These are phyloP conservation scores for Elongisporangium prolatum DNA, from an alignment of 352 stramenopile genomes.

Conservation along the genomic window DNA sequence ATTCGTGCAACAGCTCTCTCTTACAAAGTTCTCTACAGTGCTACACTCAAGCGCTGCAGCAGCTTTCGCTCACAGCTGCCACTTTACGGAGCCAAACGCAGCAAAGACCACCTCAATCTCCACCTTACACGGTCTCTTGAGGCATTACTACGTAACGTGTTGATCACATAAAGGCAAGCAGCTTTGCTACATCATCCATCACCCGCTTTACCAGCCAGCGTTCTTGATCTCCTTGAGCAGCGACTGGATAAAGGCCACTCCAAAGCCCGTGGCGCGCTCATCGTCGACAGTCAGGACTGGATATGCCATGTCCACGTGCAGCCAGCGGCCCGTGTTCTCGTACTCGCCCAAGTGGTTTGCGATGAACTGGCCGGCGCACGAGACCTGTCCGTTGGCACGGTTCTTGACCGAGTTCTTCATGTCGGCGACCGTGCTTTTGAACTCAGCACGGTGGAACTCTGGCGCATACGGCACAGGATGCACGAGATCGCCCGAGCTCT, in stretches of 20 bases:
- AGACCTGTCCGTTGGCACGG: slow-evolving; percentile 88
- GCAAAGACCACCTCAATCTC: neutral
- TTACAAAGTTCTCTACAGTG: slow-evolving; percentile 1
- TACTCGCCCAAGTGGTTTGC: slow-evolving; percentile 89
- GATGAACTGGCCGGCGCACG: slow-evolving; percentile 95
- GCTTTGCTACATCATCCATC: neutral
- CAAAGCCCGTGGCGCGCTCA: slow-evolving; percentile 90
- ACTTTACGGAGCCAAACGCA: neutral
- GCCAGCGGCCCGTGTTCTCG: slow-evolving; percentile 83
- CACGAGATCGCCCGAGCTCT: slow-evolving; percentile 87
- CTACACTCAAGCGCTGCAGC: neutral
- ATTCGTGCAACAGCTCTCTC: neutral
- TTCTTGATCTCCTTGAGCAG: slow-evolving; percentile 53
- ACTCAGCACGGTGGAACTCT: slow-evolving; percentile 91
- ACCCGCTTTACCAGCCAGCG: slow-evolving; percentile 34
- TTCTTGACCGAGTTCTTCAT: slow-evolving; percentile 98
- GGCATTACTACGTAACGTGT: neutral
- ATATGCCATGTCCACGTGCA: slow-evolving; percentile 96
- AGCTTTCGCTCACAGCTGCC: neutral
- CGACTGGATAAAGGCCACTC: slow-evolving; percentile 87
- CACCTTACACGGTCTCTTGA: neutral
- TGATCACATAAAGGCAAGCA: slow-evolving; percentile 2
- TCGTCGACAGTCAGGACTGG: slow-evolving; percentile 71
- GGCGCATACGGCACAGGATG: slow-evolving; percentile 92
- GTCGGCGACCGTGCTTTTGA: slow-evolving; percentile 91